Conservation (phyloP, 768 basidiomycete species). For the Tricholoma bakamatsutake region DNA sequence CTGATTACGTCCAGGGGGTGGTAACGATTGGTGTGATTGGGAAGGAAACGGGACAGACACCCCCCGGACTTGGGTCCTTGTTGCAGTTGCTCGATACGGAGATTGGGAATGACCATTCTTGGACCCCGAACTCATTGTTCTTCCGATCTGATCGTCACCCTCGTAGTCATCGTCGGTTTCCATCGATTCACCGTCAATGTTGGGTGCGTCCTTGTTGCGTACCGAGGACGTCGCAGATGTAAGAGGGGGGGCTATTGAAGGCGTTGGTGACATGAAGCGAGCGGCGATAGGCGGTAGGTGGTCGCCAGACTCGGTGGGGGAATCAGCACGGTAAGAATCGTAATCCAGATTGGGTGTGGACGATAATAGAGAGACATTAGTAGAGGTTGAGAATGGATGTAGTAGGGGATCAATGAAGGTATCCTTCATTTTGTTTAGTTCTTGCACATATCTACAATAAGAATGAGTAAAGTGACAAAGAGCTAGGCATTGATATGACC, state of each 20-base stretch:
- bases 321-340: slow-evolving; percentile 66
- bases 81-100: slow-evolving; percentile 56
- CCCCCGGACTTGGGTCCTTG: slow-evolving; percentile 33
- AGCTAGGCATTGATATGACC: slow-evolving; percentile 14
- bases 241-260: slow-evolving; percentile 25
- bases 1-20: slow-evolving; percentile 53
- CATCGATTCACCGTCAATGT: slow-evolving; percentile 66
- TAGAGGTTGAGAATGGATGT: slow-evolving; percentile 65
- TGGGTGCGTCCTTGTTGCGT: slow-evolving; percentile 51
- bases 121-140: slow-evolving; percentile 29
- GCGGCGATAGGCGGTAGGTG: slow-evolving; percentile 84
- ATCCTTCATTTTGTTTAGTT: slow-evolving; percentile 87
- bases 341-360: slow-evolving; percentile 59
- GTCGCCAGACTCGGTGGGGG: slow-evolving; percentile 67
- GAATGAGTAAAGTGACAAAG: slow-evolving; percentile 6
- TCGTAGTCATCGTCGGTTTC: slow-evolving; percentile 72
- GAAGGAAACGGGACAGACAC: slow-evolving; percentile 69
- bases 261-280: slow-evolving; percentile 81
- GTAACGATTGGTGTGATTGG: slow-evolving; percentile 73
- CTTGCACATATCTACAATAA: slow-evolving; percentile 76
- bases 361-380: slow-evolving; percentile 41
- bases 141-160: slow-evolving; percentile 48
- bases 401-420: slow-evolving; percentile 88
- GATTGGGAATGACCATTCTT: slow-evolving; percentile 72
- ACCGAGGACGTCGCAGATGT: slow-evolving; percentile 25